phyloP scores from a whole-genome alignment of 2,329 filamentous ascomycete genomes.

The Xylariaceae sp. region DNA sequence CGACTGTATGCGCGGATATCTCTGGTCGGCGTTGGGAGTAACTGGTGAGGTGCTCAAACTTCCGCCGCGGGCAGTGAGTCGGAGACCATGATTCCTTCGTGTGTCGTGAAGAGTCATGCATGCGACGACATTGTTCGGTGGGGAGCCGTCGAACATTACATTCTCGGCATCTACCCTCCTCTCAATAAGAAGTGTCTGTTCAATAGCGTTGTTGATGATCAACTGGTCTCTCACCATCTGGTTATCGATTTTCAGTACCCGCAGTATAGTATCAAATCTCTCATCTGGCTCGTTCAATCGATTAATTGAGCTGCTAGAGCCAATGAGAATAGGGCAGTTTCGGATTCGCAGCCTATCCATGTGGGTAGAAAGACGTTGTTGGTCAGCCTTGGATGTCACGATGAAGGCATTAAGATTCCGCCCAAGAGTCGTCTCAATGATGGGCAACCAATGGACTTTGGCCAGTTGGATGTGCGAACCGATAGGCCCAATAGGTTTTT shows the following conservation, averaged over 20 bases:
- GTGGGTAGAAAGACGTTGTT: slow-evolving; percentile 65
- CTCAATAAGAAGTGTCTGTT: slow-evolving; percentile 80
- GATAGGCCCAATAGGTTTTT: slow-evolving; percentile 80
- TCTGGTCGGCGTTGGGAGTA: slow-evolving; percentile 50
- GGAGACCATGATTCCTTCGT: slow-evolving; percentile 60
- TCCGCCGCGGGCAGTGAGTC: slow-evolving; percentile 52
- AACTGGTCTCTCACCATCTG: slow-evolving; percentile 77
- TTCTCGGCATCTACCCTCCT: slow-evolving; percentile 66
- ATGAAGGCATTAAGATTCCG: slow-evolving; percentile 73
- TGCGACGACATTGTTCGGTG: slow-evolving; percentile 70
- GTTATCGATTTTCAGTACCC: slow-evolving; percentile 81
- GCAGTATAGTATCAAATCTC: slow-evolving; percentile 75
- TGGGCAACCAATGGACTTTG: slow-evolving; percentile 79
- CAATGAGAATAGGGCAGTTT: slow-evolving; percentile 63
- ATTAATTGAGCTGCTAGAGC: slow-evolving; percentile 58
- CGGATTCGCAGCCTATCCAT: slow-evolving; percentile 60
- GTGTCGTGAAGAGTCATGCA: slow-evolving; percentile 72
- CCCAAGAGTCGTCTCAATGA: slow-evolving; percentile 80
- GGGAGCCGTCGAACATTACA: slow-evolving; percentile 66
- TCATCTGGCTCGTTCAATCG: slow-evolving; percentile 72
- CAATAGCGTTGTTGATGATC: slow-evolving; percentile 80
- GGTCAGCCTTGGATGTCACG: slow-evolving; percentile 76
- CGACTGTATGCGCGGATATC: slow-evolving; percentile 73
- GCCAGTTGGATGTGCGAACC: slow-evolving; percentile 76
- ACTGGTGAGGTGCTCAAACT: slow-evolving; percentile 41